Percentiles rank a stretch among this genome's conserved stretches.
Evolutionary conservation across 106 monocot species (phyloP).

Genomic region (Platanthera guangdongensis): DNA sequence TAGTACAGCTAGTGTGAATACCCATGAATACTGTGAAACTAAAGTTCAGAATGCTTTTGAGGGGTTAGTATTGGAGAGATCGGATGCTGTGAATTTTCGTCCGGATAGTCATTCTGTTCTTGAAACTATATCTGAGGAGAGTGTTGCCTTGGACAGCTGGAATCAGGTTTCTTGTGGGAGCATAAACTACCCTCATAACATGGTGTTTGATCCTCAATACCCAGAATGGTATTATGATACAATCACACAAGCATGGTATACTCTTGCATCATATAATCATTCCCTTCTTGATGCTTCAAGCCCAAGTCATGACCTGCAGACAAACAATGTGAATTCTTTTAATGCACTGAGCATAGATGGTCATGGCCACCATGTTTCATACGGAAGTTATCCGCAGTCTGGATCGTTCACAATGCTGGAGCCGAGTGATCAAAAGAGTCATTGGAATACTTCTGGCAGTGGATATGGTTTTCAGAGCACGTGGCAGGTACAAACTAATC

Average conservation of each 20-base stretch:
- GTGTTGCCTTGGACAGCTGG: slow-evolving; percentile 16
- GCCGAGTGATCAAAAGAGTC: slow-evolving; percentile 7
- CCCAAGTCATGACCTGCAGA: slow-evolving; percentile 14
- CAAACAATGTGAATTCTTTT: slow-evolving; percentile 17
- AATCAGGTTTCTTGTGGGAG: slow-evolving; percentile 30
- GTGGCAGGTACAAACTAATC: slow-evolving; percentile 17
- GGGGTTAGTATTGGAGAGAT: slow-evolving; percentile 12
- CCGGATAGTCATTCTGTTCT: slow-evolving; percentile 26
- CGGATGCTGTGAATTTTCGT: slow-evolving; percentile 37
- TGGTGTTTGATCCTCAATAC: slow-evolving; percentile 94
- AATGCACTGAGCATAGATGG: slow-evolving; percentile 12
- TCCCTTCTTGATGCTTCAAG: slow-evolving; percentile 14
- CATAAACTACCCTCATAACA: slow-evolving; percentile 73
- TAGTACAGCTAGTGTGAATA: slow-evolving; percentile 2
- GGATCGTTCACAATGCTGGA: slow-evolving; percentile 8
- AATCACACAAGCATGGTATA: slow-evolving; percentile 71
- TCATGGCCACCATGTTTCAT: slow-evolving; percentile 9
- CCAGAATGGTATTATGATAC: slow-evolving; percentile 93
- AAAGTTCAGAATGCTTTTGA: slow-evolving; percentile 5
- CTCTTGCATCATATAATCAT: slow-evolving; percentile 70
- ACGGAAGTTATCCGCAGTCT: slow-evolving; percentile 17
- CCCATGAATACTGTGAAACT: slow-evolving; percentile 6
- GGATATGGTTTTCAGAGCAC: slow-evolving; percentile 13
- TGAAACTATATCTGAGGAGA: slow-evolving; percentile 47
- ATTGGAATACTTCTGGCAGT: slow-evolving; percentile 21